Conservation (phyloP, 768 basidiomycete genomes). For the Suillus subalutaceus region DNA sequence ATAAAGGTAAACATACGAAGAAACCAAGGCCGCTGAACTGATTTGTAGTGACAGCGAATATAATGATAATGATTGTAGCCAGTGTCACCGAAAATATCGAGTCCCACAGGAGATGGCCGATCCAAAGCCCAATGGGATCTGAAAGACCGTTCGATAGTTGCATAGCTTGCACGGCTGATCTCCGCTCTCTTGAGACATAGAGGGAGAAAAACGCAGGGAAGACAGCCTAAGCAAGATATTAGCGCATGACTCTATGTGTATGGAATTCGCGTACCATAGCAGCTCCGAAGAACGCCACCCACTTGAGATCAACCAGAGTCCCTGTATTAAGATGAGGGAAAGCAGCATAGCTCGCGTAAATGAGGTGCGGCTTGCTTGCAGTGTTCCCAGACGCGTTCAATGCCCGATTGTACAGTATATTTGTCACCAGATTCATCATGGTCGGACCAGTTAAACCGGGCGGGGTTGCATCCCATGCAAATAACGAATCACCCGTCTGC, state of each 20-base stretch:
- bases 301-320: slow-evolving; percentile 66
- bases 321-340: slow-evolving; percentile 61
- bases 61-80: slow-evolving; percentile 63
- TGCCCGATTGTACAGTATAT: slow-evolving; percentile 66
- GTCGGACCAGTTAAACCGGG: slow-evolving; percentile 60
- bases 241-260: neutral
- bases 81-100: slow-evolving; percentile 58
- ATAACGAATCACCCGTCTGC: slow-evolving; percentile 48
- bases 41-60: slow-evolving; percentile 57
- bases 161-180: slow-evolving; percentile 76
- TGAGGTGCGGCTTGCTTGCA: slow-evolving; percentile 47
- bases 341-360: slow-evolving; percentile 55
- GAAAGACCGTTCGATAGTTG: slow-evolving; percentile 77
- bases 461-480: slow-evolving; percentile 74
- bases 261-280: slow-evolving; percentile 54
- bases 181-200: slow-evolving; percentile 75
- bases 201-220: slow-evolving; percentile 83
- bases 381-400: slow-evolving; percentile 52
- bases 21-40: slow-evolving; percentile 74
- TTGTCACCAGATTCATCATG: slow-evolving; percentile 69
- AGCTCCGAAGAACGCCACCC: slow-evolving; percentile 75
- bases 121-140: slow-evolving; percentile 71
- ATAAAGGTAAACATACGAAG: slow-evolving; percentile 44
- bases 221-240: slow-evolving; percentile 49
- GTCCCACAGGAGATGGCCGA: slow-evolving; percentile 81